Percentiles rank a stretch among this genome's conserved stretches.
These are phyloP conservation scores for Lachnellula suecica DNA, from an alignment of 2,329 filamentous ascomycete genomes.

Conservation along the genomic window DNA sequence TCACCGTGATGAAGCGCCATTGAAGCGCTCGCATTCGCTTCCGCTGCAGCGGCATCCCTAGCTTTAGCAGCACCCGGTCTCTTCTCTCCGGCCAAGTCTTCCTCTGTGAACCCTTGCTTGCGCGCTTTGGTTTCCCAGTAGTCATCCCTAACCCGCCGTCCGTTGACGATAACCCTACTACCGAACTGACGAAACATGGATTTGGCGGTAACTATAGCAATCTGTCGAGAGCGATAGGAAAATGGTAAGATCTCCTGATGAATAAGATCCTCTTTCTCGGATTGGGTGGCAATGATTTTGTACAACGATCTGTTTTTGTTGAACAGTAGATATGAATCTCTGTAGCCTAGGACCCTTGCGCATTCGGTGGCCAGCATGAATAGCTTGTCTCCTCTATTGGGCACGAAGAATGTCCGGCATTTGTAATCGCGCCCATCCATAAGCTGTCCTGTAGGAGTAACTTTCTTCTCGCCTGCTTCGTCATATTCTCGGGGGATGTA, in stretches of 20 bases:
- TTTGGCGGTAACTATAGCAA: slow-evolving; percentile 93
- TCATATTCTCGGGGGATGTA: slow-evolving; percentile 93
- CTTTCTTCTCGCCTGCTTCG: slow-evolving; percentile 92
- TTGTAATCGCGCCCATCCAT: slow-evolving; percentile 83
- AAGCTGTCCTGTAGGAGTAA: slow-evolving; percentile 77
- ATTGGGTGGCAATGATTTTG: slow-evolving; percentile 96
- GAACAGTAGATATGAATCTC: slow-evolving; percentile 97
- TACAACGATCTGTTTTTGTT: slow-evolving; percentile 96
- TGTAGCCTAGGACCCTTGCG: slow-evolving; percentile 87
- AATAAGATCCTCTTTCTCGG: slow-evolving; percentile 95
- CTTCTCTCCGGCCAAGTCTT: slow-evolving; percentile 94
- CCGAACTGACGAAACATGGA: slow-evolving; percentile 99
- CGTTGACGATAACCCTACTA: slow-evolving; percentile 86
- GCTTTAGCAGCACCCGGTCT: slow-evolving; percentile 88
- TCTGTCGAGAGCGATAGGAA: slow-evolving; percentile 96
- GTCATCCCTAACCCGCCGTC: slow-evolving; percentile 89
- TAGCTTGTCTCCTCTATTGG: slow-evolving; percentile 85
- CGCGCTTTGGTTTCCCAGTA: slow-evolving; percentile 98
- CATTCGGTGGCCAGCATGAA: slow-evolving; percentile 99
- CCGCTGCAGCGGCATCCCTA: slow-evolving; percentile 74
- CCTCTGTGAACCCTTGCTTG: slow-evolving; percentile 97
- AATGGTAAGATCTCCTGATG: slow-evolving; percentile 94
- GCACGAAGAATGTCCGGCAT: slow-evolving; percentile 90
- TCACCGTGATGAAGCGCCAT: slow-evolving; percentile 70
- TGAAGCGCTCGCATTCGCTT: slow-evolving; percentile 56